Evolutionary conservation across 2,329 filamentous ascomycete species (phyloP).

Genomic region (Fusarium albidum): DNA sequence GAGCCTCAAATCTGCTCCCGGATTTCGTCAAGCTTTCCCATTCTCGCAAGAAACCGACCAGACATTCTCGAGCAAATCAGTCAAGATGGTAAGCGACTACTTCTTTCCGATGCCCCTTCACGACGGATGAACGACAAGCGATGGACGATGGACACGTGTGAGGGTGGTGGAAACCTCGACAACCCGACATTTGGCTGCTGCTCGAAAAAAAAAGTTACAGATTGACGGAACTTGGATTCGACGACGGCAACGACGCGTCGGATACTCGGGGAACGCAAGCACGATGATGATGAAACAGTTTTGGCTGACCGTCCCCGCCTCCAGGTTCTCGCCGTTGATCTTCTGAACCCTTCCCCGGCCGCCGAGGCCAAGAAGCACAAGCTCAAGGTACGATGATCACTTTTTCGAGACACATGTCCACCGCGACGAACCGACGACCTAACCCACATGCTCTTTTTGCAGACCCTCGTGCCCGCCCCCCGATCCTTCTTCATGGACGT

Average conservation of each 20-base stretch:
- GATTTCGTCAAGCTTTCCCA: slow-evolving; percentile 61
- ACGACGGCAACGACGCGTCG: slow-evolving; percentile 13
- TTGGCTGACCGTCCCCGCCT: slow-evolving; percentile 56
- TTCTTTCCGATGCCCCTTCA: slow-evolving; percentile 24
- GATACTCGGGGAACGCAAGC: slow-evolving; percentile 20
- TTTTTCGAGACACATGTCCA: slow-evolving; percentile 22
- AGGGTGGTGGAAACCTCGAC: slow-evolving; percentile 31
- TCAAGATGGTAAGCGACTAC: slow-evolving; percentile 73
- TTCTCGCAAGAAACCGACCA: slow-evolving; percentile 57
- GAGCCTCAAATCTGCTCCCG: slow-evolving; percentile 64
- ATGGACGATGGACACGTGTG: slow-evolving; percentile 32
- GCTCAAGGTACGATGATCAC: slow-evolving; percentile 82
- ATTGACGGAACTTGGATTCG: slow-evolving; percentile 25
- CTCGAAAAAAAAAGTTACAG: slow-evolving; percentile 26
- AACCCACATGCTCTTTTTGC: slow-evolving; percentile 34
- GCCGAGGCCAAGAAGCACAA: slow-evolving; percentile 99
- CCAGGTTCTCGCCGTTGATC: slow-evolving; percentile 99
- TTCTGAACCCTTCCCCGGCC: slow-evolving; percentile 97
- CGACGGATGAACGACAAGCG: slow-evolving; percentile 34
- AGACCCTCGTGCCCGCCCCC: slow-evolving; percentile 94
- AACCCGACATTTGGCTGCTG: slow-evolving; percentile 17
- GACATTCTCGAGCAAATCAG: slow-evolving; percentile 58
- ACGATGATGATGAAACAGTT: slow-evolving; percentile 33
- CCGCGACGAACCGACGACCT: slow-evolving; percentile 32
- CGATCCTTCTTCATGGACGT: slow-evolving; percentile 99